A percentile compares a stretch with the other conserved stretches of the same genome.
Conservation (phyloP, 495 filamentous ascomycete genomes). For the Penicillium fimorum region DNA sequence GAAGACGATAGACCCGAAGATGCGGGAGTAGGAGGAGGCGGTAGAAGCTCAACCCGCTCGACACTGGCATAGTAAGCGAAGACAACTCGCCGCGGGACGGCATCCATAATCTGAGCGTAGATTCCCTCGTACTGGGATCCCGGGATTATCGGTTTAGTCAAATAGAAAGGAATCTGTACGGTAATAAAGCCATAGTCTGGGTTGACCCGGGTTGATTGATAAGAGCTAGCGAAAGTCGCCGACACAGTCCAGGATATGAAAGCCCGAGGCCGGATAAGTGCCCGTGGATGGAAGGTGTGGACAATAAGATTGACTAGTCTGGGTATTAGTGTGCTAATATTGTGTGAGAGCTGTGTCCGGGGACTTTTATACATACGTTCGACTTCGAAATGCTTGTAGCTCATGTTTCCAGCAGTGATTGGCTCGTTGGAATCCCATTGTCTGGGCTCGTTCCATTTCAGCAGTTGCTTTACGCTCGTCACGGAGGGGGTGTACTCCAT, state of each 20-base stretch:
- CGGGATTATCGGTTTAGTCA: neutral
- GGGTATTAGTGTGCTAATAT: neutral
- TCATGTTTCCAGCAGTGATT: slow-evolving; percentile 34
- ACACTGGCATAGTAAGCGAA: slow-evolving; percentile 59
- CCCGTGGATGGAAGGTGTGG: slow-evolving; percentile 37
- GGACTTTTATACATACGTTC: slow-evolving; percentile 35
- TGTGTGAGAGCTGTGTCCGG: slow-evolving; percentile 16
- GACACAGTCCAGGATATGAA: slow-evolving; percentile 41
- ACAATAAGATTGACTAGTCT: slow-evolving; percentile 44
- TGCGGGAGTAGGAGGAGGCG: neutral
- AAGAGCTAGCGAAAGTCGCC: slow-evolving; percentile 18
- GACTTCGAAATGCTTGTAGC: slow-evolving; percentile 47
- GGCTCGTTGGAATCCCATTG: slow-evolving; percentile 20
- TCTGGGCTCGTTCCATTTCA: slow-evolving; percentile 49
- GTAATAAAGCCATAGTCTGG: slow-evolving; percentile 48
- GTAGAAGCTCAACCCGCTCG: slow-evolving; percentile 51
- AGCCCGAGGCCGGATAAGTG: slow-evolving; percentile 37
- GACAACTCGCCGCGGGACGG: slow-evolving; percentile 42
- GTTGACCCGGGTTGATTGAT: neutral
- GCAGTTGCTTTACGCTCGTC: slow-evolving; percentile 49
- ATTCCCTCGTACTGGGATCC: slow-evolving; percentile 13
- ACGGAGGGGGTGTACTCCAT: slow-evolving; percentile 69
- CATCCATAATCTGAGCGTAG: slow-evolving; percentile 27
- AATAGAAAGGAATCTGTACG: slow-evolving; percentile 52
- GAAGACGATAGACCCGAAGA: neutral